Evolutionary conservation across 441 rosid species (phyloP), one percentile per base, ranked within the genome.

Genomic region (Lepidium campestre): DNA sequence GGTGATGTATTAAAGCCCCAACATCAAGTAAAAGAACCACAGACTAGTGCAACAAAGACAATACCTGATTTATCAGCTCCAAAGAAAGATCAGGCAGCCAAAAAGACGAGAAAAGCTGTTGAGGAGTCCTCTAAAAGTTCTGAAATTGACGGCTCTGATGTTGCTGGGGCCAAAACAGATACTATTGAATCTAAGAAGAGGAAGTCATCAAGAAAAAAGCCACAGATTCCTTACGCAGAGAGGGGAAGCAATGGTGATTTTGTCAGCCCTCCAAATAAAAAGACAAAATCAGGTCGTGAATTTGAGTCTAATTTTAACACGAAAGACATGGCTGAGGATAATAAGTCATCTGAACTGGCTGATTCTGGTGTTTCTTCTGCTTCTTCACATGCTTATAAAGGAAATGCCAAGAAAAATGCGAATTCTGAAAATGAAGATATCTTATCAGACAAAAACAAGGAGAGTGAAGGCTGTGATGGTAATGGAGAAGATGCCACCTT

Each of bases 201-300:
- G 74, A 82, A 90, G 78, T 87, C 96, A 37, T 75, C 71, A 52
- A 75, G 93, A 72, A 80, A 19, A 55, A 93, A 78, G 80, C 88
- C 79, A 67, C 75, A 75, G 49, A 86, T 86, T 65, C 81, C 89
- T 29, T 80, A 80, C 29, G 70, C 71, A 55, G 89, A 86, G 77
- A 77, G 61, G 62, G 25, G 62, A 72, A 80, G 80, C 48, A 86
- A 81, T 68, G 86, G 76, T 5, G 86, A 82, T 13, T 57, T 57
- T 13, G 64, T 50, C 58, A 75, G 45, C 47, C 34, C 46, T 52
- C 77, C 76, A 42, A 82, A 81, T 58, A 85, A 74, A 34, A 59
- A 45, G 68, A 34, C 58, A 46, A 73, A 35, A 53, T 14, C 58
- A 53, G 63, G 39, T 12, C 23, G 34, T 53, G 31, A 60, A 60